phyloP scores from a whole-genome alignment of 495 filamentous ascomycete genomes.

The Neurospora sp. region DNA sequence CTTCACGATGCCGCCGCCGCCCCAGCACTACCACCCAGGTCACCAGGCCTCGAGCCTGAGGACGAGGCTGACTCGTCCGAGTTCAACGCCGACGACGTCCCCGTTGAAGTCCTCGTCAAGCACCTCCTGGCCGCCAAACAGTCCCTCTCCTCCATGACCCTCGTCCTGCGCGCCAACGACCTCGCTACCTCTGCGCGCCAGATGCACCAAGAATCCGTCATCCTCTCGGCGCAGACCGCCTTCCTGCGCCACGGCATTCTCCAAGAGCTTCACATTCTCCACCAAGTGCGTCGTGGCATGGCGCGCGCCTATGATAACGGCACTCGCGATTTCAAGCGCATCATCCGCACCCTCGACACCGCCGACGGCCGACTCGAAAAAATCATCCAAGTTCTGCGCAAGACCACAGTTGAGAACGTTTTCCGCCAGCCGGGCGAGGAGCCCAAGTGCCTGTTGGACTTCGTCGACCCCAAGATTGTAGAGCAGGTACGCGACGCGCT shows the following conservation, averaged over 20 bases:
- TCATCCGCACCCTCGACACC: constrained; percentile 62
- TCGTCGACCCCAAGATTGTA: constrained; percentile 75
- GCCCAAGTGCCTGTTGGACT: constrained; percentile 70
- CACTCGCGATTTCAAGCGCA: constrained; percentile 41
- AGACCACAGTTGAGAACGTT: constrained; percentile 61
- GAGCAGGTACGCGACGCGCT: constrained; percentile 56
- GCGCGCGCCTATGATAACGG: constrained; percentile 40
- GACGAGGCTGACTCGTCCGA: constrained; percentile 9
- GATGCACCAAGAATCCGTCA: constrained; percentile 69
- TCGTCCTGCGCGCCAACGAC: constrained; percentile 81
- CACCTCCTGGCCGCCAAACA: constrained; percentile 85
- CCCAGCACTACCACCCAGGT: constrained; percentile 7
- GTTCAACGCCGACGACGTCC: constrained; percentile 23
- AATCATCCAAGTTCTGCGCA: constrained; percentile 59
- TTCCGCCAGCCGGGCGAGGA: constrained; percentile 62
- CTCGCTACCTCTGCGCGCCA: constrained; percentile 68
- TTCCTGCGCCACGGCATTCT: constrained; percentile 66
- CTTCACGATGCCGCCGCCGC: not conserved
- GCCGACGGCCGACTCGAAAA: constrained; percentile 60
- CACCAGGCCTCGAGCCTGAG: constrained; percentile 5
- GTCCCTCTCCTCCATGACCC: constrained; percentile 73
- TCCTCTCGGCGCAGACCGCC: constrained; percentile 64
- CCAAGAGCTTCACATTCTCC: constrained; percentile 61
- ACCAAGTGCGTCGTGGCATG: constrained; percentile 52
- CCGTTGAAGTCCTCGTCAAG: constrained; percentile 64